phyloP scores from a whole-genome alignment of 2,329 filamentous ascomycete genomes.

The Aspergillus phoenicis region DNA sequence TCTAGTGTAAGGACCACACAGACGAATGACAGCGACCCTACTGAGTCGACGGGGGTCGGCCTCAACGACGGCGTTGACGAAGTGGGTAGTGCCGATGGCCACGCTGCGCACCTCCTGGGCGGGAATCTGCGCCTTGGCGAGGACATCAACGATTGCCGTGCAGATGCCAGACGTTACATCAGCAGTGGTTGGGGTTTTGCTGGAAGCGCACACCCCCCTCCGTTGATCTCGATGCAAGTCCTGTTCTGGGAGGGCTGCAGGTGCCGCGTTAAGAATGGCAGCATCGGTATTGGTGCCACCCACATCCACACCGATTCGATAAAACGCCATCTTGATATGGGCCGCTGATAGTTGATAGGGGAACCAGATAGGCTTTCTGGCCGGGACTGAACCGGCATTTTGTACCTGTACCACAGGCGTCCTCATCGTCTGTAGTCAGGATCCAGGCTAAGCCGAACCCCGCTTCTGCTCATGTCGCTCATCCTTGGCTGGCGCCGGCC shows the following conservation, averaged over 20 bases:
- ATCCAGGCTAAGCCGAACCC: too few relatives aligned
- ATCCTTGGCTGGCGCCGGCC: too few relatives aligned
- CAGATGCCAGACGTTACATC: constrained; percentile 49
- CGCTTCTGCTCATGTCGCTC: too few relatives aligned
- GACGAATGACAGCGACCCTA: constrained; percentile 56
- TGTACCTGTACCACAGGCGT: not conserved
- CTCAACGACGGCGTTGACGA: constrained; percentile 56
- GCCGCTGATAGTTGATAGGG: not conserved
- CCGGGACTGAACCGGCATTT: not conserved
- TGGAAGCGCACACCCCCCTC: constrained; percentile 31
- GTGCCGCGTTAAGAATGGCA: constrained; percentile 30
- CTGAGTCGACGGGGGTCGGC: constrained; percentile 53
- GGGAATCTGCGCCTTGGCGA: constrained; percentile 37
- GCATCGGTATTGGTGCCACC: constrained; percentile 45
- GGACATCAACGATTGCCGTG: constrained; percentile 39
- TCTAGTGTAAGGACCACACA: constrained; percentile 52
- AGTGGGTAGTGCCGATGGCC: constrained; percentile 57
- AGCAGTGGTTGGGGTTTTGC: constrained; percentile 44
- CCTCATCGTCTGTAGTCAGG: too few relatives aligned
- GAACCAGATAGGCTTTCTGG: too few relatives aligned
- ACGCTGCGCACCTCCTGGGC: constrained; percentile 46
- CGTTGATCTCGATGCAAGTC: constrained; percentile 15
- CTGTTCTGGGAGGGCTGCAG: constrained; percentile 21
- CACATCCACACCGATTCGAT: not conserved
- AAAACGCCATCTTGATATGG: not conserved